Percentiles rank a stretch among this genome's conserved stretches.
Conservation (phyloP, 2,329 filamentous ascomycete species). For the Aspergillus ustus region DNA sequence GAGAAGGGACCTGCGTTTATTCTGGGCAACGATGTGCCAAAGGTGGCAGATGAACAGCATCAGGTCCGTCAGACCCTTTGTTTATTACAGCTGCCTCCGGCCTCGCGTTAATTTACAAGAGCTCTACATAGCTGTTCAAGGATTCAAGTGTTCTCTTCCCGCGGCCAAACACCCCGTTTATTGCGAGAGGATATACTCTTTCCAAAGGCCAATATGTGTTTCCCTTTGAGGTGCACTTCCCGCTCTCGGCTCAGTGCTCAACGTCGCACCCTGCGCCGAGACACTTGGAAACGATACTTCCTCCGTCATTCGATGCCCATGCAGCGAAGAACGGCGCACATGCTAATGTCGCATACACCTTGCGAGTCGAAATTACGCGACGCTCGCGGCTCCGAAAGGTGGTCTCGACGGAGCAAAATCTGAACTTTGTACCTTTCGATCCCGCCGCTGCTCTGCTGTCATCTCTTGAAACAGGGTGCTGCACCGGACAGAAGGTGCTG, state of each 20-base stretch:
- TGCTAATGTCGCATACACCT: background rate
- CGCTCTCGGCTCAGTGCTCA: background rate
- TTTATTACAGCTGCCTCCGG: background rate
- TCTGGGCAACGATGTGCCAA: constrained; percentile 5
- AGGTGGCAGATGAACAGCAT: constrained; percentile 5
- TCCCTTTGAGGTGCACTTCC: constrained; percentile 7
- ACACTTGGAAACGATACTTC: background rate
- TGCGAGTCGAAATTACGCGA: background rate
- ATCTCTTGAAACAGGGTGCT: background rate
- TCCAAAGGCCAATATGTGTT: background rate
- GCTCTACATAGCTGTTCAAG: constrained; percentile 2
- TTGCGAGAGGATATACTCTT: background rate
- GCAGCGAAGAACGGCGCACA: background rate
- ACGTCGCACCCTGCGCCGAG: background rate
- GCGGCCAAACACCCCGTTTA: background rate
- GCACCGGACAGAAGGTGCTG: background rate
- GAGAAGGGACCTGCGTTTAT: background rate
- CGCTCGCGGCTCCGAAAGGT: background rate
- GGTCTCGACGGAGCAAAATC: background rate
- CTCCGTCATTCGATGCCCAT: constrained; percentile 2
- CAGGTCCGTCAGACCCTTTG: background rate
- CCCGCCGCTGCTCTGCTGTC: background rate
- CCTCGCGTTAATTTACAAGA: background rate
- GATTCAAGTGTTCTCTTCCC: background rate
- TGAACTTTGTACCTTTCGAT: constrained; percentile 1